Conservation (phyloP, 2,329 filamentous ascomycete species). For the Arthrobotrys megalospora region DNA sequence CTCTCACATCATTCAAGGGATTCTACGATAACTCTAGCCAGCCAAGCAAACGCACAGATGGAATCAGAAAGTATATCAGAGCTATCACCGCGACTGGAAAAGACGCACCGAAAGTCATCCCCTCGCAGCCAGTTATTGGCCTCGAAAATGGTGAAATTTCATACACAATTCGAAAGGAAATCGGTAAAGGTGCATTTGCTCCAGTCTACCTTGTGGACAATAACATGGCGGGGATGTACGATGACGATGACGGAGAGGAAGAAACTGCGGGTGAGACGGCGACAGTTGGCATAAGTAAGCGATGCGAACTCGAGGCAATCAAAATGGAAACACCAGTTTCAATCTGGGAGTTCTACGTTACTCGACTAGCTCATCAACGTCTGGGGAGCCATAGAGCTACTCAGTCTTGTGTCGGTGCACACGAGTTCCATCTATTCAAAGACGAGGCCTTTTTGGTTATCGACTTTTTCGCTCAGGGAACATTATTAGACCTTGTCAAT, state of each 20-base stretch:
- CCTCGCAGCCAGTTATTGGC: conserved; percentile 50
- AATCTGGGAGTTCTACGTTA: conserved; percentile 97
- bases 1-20: conserved; percentile 80
- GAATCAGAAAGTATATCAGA: conserved; percentile 87
- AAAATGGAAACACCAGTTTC: conserved; percentile 94
- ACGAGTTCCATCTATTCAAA: conserved; percentile 91
- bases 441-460: conserved; percentile 92
- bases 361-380: conserved; percentile 83
- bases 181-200: conserved; percentile 93
- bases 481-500: conserved; percentile 94
- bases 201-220: conserved; percentile 93
- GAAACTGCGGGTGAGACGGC: conserved; percentile 73
- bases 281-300: conserved; percentile 67
- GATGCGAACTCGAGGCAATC: conserved; percentile 81
- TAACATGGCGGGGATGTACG: conserved; percentile 68
- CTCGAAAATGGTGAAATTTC: conserved; percentile 66
- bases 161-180: conserved; percentile 86
- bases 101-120: conserved; percentile 61
- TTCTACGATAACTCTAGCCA: conserved; percentile 81
- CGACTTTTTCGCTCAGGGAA: conserved; percentile 89
- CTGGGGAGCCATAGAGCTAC: conserved; percentile 80
- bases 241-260: conserved; percentile 69
- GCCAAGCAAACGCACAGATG: conserved; percentile 77
- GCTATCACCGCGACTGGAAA: conserved; percentile 73
- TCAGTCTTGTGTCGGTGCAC: conserved; percentile 83